Evolutionary conservation across 305 asterid genomes (phyloP), one percentile per base, ranked within the genome.

Genomic region (Fraxinus floribunda): DNA sequence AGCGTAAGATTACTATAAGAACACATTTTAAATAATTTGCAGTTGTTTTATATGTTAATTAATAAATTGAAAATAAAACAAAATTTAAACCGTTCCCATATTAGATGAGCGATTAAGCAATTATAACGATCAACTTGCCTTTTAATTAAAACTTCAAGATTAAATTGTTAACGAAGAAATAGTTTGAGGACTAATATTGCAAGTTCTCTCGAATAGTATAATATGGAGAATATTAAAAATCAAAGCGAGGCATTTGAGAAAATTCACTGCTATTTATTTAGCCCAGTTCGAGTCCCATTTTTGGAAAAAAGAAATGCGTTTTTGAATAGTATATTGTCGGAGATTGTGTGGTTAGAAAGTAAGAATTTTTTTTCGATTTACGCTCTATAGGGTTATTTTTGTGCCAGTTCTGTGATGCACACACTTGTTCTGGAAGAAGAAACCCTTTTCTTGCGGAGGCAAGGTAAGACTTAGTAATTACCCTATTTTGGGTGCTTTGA

Each of bases 361-460:
- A 36, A 36, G 9, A 36, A 5, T 0, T 35, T 35, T 35, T 35
- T 35, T 5, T 36, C 10, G 9, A 36, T 36, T 36, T 36, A 36
- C 41, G 2, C 6, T 88, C 15, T 83, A 79, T 83, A 94, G 98
- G 92, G 52, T 82, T 95, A 55, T 95, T 94, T 84, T 85, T 95
- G 87, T 97, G 90, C 81, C 98, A 94, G 83, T 92, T 95, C 80
- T 95, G 98, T 68, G 98, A 94, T 87, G 95, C 94, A 82, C 87
- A 84, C 87, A 84, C 92, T 76, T 95, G 97, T 87, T 88, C 94
- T 13, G 88, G 87, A 66, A 90, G 89, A 7, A 86, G 81, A 75
- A 91, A 91, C 81, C 97, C 96, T 35, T 95, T 95, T 86, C 78
- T 93, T 76, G 83, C 86, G 97, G 98, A 87, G 97, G 98, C 91